Evolutionary conservation across 2,329 filamentous ascomycete genomes (phyloP), one percentile per base, ranked within the genome.

Genomic region (Penicillium italicum): DNA sequence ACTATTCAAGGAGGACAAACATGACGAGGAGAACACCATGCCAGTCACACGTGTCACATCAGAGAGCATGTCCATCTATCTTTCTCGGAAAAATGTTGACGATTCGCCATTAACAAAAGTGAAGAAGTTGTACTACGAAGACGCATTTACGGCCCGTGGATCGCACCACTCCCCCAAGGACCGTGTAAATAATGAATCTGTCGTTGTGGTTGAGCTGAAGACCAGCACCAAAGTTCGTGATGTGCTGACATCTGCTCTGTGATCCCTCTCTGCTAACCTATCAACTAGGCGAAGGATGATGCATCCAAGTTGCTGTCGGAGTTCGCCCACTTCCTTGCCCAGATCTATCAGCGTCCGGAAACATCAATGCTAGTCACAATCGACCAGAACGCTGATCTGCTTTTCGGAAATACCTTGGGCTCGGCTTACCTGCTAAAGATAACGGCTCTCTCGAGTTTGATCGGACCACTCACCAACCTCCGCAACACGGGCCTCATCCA

Each of bases 351-450:
- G 57, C 84, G 89, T 28, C 85, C 89, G 3, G 81, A 90, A 54
- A 83, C 85, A 2, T 88, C 85, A 9, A 85, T 96, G 55, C 83
- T 89, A 68, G 83, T 95, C 44, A 87, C 84, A 2, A 76, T 96
- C n/a, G 82, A 88, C 40, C 89, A 94, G 66, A 86, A 87, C 26
- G 82, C 84, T 14, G 89, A 87, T 67, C 82, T 96, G 63, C 78
- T 90, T 53, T 87, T 93, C 57, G 88, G 84, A 2, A 88, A 86
- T 34, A 86, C 85, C 5, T 88, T 90, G 60, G 87, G 91, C 48
- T 88, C 90, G 4, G 89, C 90, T 20, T 97, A 96, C 68, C 82
- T 86, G 57, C 78, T 96, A 66, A 87, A 84, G 33, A 82, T 96
- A 56, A 86, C 82, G 34, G 86, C 90, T 0, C 78, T 94, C 10